phyloP scores from a whole-genome alignment of 805 yeast species.

The Myxozyma melibiosi region DNA sequence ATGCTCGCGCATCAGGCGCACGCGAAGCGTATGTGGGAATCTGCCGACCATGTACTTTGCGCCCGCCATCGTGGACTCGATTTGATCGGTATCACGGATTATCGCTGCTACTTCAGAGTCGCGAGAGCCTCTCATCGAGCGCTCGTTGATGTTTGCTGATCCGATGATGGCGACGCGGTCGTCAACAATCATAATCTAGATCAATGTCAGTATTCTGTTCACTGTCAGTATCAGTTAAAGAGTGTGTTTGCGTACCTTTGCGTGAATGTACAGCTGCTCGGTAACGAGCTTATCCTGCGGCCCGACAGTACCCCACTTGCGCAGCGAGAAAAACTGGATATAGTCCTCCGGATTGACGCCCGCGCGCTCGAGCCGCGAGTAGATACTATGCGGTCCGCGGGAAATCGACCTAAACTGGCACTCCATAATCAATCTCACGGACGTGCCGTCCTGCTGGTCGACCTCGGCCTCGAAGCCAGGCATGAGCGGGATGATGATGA shows the following conservation, averaged over 20 bases:
- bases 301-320: conserved; percentile 96
- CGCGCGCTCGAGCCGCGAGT: conserved; percentile 71
- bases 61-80: conserved; percentile 77
- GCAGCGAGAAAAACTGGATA: conserved; percentile 84
- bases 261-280: conserved; percentile 92
- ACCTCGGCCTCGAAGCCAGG: conserved; percentile 96
- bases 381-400: conserved; percentile 84
- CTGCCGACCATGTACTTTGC: conserved; percentile 76
- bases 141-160: conserved; percentile 94
- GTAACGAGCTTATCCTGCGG: conserved; percentile 71
- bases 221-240: too few species aligned
- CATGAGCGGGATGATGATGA: conserved; percentile 90
- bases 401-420: conserved; percentile 94
- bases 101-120: conserved; percentile 94
- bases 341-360: conserved; percentile 89
- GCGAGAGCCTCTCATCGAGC: conserved; percentile 91
- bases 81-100: conserved; percentile 76
- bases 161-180: conserved; percentile 94
- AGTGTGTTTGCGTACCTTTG: conserved; percentile 72
- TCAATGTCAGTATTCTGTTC: too few species aligned
- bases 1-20: conserved; percentile 95
- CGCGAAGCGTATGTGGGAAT: conserved; percentile 85
- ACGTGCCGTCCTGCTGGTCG: conserved; percentile 88
- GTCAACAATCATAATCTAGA: conserved; percentile 69
- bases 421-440: conserved; percentile 95